Base-by-base conservation (phyloP, 768 basidiomycete genomes). In the Rhizopogon roseolus region DNA sequence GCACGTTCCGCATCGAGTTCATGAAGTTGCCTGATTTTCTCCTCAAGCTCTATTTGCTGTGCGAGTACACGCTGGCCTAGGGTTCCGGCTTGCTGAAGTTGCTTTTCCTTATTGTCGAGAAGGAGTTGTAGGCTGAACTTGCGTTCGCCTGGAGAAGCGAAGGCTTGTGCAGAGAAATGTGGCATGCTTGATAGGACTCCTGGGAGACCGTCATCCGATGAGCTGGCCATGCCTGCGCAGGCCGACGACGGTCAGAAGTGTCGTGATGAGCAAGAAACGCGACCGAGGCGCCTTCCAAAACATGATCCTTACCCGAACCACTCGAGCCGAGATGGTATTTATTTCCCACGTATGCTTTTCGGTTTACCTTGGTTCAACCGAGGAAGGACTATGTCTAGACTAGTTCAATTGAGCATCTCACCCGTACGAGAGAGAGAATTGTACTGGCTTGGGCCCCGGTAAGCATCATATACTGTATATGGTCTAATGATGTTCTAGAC, bases 1-100 rank as follows among this genome's bases (percentile, higher is more conserved):
- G 72, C 74, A 58, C 81, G 84, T 55, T 85, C 86, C 17, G 72
- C 78, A 50, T 85, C 86, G 14, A 81, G 66, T 36, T 88, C 87
- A 61, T 92, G 87, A 50, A 96, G 77, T 64, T 88, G 87, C 41
- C 82, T 77, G 55, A 98, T 91, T 49, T 91, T 82, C 65, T 88
- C 86, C 70, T 97, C 92, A 57, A 98, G 82, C 66, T 96, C 91
- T 73, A 91, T 86, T 71, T 93, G 93, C 75, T 98, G 96, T 17
- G 84, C 81, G 57, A 98, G 85, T 62, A 98, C 84, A 68, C 91
- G 88, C 72, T 97, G 93, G 49, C 96, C 95, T 66, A 98, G 84
- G 52, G 86, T 88, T 37, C 91, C 94, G 5, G 93, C 92, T 59
- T 92, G 88, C 58, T 92, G 86, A 34, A 98, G 86, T 69, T 98